These are phyloP conservation scores for Gentiana dahurica DNA, from an alignment of 257 asterid genomes.

Conservation along the genomic window DNA sequence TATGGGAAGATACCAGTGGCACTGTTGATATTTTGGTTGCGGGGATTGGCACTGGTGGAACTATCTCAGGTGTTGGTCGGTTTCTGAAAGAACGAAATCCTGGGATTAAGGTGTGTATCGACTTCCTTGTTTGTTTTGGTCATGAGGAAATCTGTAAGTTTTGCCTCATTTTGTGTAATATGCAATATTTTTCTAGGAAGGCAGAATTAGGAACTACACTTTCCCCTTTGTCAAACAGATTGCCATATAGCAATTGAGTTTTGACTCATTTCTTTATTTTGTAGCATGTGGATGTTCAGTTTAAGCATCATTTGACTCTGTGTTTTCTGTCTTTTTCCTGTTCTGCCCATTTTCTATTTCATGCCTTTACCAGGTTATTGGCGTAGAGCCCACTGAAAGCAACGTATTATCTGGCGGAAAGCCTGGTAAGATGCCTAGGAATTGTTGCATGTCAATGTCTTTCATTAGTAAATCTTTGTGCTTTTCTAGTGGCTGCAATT, in stretches of 20 bases:
- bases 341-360: constrained; percentile 7
- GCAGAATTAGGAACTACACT: too few species aligned
- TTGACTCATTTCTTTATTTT: neutral
- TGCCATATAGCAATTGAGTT: neutral
- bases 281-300: neutral
- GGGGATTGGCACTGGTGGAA: constrained; percentile 98
- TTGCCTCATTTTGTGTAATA: neutral
- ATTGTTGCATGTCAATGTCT: constrained; percentile 12
- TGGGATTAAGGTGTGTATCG: constrained; percentile 53
- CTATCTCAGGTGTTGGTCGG: constrained; percentile 85
- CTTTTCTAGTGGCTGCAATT: constrained; percentile 60
- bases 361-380: constrained; percentile 52
- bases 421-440: constrained; percentile 71
- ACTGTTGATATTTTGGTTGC: constrained; percentile 94
- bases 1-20: constrained; percentile 98
- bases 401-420: constrained; percentile 91
- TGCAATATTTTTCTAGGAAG: neutral
- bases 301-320: neutral
- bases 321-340: constrained; percentile 7
- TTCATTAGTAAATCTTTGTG: constrained; percentile 24
- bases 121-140: neutral
- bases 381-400: constrained; percentile 95
- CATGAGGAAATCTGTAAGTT: neutral
- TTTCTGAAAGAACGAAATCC: constrained; percentile 71
- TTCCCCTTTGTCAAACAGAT: neutral